Percentiles rank a stretch among this genome's conserved stretches.
Evolutionary conservation across 108 stramenopile species (phyloP).

Genomic region (Nannochloropsis gaditana): DNA sequence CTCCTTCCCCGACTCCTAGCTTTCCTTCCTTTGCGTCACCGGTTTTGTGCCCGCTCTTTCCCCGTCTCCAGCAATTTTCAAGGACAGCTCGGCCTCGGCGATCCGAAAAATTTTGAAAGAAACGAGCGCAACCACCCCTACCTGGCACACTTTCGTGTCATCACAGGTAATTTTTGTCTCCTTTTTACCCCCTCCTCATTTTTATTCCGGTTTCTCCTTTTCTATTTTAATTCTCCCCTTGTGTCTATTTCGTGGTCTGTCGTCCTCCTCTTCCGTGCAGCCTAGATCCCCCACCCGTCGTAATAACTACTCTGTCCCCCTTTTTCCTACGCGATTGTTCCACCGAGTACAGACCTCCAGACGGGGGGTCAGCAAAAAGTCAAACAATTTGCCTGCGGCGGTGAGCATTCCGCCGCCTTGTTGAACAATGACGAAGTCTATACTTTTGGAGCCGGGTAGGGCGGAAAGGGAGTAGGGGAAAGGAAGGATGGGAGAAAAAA

Average conservation of each 20-base stretch:
- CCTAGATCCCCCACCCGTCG: no score
- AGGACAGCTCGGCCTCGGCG: slow-evolving; percentile 60
- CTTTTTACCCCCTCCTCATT: no score
- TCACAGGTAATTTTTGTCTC: no score
- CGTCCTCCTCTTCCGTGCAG: no score
- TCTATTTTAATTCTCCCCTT: no score
- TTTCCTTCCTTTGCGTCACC: neutral
- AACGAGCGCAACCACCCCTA: slow-evolving; percentile 48
- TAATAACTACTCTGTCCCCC: no score
- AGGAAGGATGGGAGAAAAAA: no score
- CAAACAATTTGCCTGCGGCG: slow-evolving; percentile 49
- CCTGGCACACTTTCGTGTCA: slow-evolving; percentile 32
- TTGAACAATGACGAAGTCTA: slow-evolving; percentile 49
- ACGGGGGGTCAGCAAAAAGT: slow-evolving; percentile 25
- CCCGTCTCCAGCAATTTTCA: slow-evolving; percentile 13
- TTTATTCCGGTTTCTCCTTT: no score
- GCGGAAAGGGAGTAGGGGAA: neutral
- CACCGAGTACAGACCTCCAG: neutral
- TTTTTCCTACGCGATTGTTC: no score
- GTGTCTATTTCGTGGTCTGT: no score
- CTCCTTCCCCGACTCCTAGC: neutral
- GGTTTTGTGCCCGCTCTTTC: neutral
- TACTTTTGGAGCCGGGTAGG: slow-evolving; percentile 18
- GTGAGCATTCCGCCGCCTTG: slow-evolving; percentile 50
- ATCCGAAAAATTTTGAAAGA: slow-evolving; percentile 31